phyloP scores from a whole-genome alignment of 768 basidiomycete genomes.

The Psilocybe cyanescens region DNA sequence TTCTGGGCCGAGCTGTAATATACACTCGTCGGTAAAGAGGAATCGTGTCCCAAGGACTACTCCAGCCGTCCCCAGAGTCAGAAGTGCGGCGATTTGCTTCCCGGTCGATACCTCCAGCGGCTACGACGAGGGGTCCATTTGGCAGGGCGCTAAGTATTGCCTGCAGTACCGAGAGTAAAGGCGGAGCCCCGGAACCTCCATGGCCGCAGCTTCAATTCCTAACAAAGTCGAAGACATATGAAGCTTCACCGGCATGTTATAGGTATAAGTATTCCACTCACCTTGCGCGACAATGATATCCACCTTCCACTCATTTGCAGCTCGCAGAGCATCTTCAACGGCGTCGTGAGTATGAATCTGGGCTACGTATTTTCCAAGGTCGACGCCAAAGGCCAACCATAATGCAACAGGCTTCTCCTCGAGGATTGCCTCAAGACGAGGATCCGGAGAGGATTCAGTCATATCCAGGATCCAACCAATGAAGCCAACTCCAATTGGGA shows the following conservation, averaged over 20 bases:
- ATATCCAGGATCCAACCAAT: slow-evolving; percentile 14
- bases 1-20: slow-evolving; percentile 25
- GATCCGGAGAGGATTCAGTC: neutral
- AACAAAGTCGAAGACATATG: neutral
- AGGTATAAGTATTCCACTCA: slow-evolving; percentile 16
- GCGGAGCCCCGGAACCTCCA: slow-evolving; percentile 45
- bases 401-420: slow-evolving; percentile 36
- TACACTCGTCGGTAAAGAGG: slow-evolving; percentile 53
- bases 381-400: slow-evolving; percentile 65
- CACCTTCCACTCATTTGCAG: slow-evolving; percentile 50
- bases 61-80: slow-evolving; percentile 57
- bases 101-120: slow-evolving; percentile 65
- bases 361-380: slow-evolving; percentile 54
- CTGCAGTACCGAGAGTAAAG: slow-evolving; percentile 51
- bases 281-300: slow-evolving; percentile 74
- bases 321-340: slow-evolving; percentile 51
- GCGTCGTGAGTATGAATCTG: slow-evolving; percentile 45
- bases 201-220: slow-evolving; percentile 36
- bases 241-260: neutral
- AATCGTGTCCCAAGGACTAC: slow-evolving; percentile 66
- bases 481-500: slow-evolving; percentile 48
- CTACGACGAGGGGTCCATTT: slow-evolving; percentile 48
- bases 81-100: slow-evolving; percentile 49
- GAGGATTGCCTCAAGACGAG: slow-evolving; percentile 3
- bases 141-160: slow-evolving; percentile 43